Base-by-base conservation (phyloP, 208 protist species). In the Trypanosoma cruzi region DNA sequence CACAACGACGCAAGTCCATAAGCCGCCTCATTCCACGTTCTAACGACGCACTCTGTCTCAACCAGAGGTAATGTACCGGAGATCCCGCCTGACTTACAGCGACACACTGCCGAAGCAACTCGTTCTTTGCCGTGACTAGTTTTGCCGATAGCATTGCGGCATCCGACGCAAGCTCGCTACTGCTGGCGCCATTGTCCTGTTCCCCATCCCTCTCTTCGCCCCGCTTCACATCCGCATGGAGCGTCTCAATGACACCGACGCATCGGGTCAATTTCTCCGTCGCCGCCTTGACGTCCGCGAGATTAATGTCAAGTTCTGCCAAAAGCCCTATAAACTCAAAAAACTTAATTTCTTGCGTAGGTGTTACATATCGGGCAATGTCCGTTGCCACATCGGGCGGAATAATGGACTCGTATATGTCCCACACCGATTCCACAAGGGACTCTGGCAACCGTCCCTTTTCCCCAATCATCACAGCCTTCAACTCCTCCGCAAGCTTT, bases 51-150 rank as follows among this genome's bases (percentile, higher is more conserved):
- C 83, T 83, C 70, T 93, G 85, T 22, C 77, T 83, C 57, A 95
- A 59, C 86, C 84, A 95, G 2, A 78, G 66, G 70, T 89, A 92
- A 75, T 88, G 86, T n/a, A 92, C 71, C 42, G 89, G 89, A 28
- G 84, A 86, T 3, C 79, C 79, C 28, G 80, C 83, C 20, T 65
- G 69, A 24, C 82, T 81, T 16, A 81, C 66, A 26, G 84, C 71
- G 57, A 90, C 70, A 68, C 82, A 94, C 42, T 68, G 62, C n/a
- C 70, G 68, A 59, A 88, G 77, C 24, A 94, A 61, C 32, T 68
- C 72, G 14, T 71, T 69, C 59, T 89, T 88, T 11, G 74, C 59
- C 29, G 49, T 65, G 40, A 75, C 79, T 22, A 88, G 53, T 34
- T 65, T 61, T 26, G 64, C 64, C 20, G 71, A 65, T 13, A 83